A percentile compares a stretch with the other conserved stretches of the same genome.
Conservation (phyloP, 78 protist species). For the Tieghemostelium lacteum region DNA sequence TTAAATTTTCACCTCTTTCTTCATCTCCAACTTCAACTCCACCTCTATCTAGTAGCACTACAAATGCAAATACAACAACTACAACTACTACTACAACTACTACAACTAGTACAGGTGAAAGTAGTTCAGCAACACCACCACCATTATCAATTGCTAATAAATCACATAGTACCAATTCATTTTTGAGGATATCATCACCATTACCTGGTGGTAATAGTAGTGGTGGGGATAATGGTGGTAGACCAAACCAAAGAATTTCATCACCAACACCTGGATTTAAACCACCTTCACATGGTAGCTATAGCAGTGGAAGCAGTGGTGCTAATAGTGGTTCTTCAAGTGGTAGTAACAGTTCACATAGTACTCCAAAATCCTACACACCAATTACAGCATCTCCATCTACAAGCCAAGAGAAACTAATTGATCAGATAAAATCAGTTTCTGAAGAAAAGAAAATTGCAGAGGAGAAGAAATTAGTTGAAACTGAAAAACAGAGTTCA, state of each 20-base stretch:
- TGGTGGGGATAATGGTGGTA: background rate
- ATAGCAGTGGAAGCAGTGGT: background rate
- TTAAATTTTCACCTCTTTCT: background rate
- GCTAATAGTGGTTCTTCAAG: background rate
- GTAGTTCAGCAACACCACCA: background rate
- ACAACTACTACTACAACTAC: background rate
- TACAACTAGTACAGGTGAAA: background rate
- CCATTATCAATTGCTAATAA: background rate
- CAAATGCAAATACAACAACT: background rate
- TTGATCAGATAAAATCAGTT: too few species aligned
- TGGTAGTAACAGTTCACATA: background rate
- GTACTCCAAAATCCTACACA: background rate
- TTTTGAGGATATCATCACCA: background rate
- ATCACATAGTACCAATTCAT: background rate
- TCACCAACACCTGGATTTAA: background rate
- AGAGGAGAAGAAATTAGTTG: background rate
- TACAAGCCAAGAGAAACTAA: slow-evolving; percentile 17
- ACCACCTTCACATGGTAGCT: background rate
- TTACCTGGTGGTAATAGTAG: background rate
- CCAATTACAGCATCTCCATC: slow-evolving; percentile 42
- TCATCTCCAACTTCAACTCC: background rate
- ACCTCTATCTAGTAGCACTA: background rate
- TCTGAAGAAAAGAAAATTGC: too few species aligned
- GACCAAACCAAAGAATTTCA: background rate
- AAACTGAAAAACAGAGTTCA: background rate